Percentiles rank a stretch among this genome's conserved stretches.
phyloP scores from a whole-genome alignment of 1,139 yeast species.

The Kodamaea plutei region DNA sequence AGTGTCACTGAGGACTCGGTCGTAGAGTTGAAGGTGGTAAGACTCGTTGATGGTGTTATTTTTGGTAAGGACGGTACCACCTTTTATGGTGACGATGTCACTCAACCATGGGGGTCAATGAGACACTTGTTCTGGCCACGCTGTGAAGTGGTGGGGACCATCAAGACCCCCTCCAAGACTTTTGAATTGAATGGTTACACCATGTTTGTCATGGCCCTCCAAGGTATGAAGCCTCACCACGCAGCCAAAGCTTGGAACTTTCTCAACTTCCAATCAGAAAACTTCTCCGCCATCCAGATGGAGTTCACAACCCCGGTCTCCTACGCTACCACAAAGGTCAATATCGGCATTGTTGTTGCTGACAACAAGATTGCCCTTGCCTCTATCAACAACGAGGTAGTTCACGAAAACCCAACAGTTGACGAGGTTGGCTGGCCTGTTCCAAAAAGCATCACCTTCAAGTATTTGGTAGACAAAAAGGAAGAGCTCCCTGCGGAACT shows the following conservation, averaged over 20 bases:
- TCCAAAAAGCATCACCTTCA: constrained; percentile 65
- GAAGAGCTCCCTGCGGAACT: constrained; percentile 25
- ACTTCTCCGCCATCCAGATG: constrained; percentile 78
- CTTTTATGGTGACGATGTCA: constrained; percentile 74
- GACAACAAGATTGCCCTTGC: constrained; percentile 63
- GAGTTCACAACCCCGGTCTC: constrained; percentile 93
- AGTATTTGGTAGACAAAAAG: constrained; percentile 44
- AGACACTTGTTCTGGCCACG: constrained; percentile 97
- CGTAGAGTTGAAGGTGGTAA: constrained; percentile 63
- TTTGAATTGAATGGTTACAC: constrained; percentile 51
- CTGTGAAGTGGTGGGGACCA: constrained; percentile 61
- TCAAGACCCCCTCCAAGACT: constrained; percentile 32
- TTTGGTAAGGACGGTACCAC: constrained; percentile 88
- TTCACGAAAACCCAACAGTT: constrained; percentile 53
- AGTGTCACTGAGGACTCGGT: constrained; percentile 65
- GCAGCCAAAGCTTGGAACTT: constrained; percentile 98
- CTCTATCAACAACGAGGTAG: constrained; percentile 61
- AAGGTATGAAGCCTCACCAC: constrained; percentile 99
- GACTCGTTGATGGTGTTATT: constrained; percentile 77
- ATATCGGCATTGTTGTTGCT: constrained; percentile 68
- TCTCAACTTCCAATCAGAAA: constrained; percentile 77
- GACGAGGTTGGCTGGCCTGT: constrained; percentile 94
- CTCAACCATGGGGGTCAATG: constrained; percentile 96
- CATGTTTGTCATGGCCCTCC: constrained; percentile 96
- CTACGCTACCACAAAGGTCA: constrained; percentile 77